These are phyloP conservation scores for Cladorrhinum sp. DNA, from an alignment of 2,329 filamentous ascomycete genomes.

Conservation along the genomic window DNA sequence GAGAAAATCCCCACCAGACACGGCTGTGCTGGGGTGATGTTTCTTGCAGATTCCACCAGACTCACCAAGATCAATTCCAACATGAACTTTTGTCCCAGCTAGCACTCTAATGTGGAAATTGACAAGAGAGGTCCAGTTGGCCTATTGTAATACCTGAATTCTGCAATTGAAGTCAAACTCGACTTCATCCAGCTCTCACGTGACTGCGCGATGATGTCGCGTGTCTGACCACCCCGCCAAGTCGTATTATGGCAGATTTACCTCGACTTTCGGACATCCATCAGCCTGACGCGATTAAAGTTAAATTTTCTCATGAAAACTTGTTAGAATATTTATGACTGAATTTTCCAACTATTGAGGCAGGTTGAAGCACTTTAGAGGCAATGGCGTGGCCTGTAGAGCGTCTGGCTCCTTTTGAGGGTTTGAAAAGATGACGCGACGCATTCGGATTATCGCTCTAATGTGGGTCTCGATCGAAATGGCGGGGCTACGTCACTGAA, in stretches of 20 bases:
- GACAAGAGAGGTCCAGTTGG: not conserved
- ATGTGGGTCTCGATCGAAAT: not conserved
- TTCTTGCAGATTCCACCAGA: not conserved
- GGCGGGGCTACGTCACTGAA: slow-evolving; percentile 20
- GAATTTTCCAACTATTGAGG: not conserved
- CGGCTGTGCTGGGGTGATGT: not conserved
- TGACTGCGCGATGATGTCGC: slow-evolving; percentile 21
- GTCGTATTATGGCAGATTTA: not conserved
- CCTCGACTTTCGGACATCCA: not conserved
- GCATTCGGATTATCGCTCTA: not conserved
- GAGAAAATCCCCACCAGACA: not conserved
- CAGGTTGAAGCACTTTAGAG: not conserved
- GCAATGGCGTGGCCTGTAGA: not conserved
- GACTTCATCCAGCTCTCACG: slow-evolving; percentile 15
- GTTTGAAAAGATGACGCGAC: slow-evolving; percentile 23
- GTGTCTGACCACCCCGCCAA: slow-evolving; percentile 1
- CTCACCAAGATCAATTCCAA: not conserved
- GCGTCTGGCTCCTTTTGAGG: not conserved
- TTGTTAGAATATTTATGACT: not conserved
- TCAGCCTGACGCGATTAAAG: not conserved
- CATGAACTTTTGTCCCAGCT: not conserved
- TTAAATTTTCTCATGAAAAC: not conserved
- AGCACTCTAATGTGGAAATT: not conserved
- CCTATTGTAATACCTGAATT: not conserved
- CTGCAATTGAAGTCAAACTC: not conserved